Percentiles rank a stretch among this genome's conserved stretches.
Conservation (phyloP, 176 grass and related monocot genomes). For the Oryza meyeriana region DNA sequence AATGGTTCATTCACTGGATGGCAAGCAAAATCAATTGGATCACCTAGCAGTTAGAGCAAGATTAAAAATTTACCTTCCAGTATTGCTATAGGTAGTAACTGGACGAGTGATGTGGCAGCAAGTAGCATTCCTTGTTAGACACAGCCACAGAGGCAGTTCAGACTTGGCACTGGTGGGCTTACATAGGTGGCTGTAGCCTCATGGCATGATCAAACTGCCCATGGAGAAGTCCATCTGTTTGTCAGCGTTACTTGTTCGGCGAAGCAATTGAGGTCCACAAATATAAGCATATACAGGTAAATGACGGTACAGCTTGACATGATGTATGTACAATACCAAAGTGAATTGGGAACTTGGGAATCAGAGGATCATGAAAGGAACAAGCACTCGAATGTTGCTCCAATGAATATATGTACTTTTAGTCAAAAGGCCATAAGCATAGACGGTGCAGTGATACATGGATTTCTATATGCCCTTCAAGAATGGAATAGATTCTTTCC, state of each 20-base stretch:
- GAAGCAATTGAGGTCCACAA: not conserved
- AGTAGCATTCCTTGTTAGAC: not conserved
- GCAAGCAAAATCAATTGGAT: not conserved
- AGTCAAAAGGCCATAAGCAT: not conserved
- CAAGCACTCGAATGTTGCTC: not conserved
- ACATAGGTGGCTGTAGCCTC: not conserved
- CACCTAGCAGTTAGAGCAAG: not conserved
- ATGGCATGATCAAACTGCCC: not conserved
- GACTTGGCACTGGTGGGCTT: not conserved
- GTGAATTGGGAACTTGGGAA: not conserved
- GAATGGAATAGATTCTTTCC: constrained; percentile 76
- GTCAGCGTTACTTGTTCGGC: too few relatives aligned
- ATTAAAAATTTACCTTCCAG: not conserved
- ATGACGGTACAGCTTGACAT: not conserved
- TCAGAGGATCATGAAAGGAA: not conserved
- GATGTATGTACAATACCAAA: not conserved
- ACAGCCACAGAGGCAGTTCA: not conserved
- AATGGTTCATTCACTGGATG: constrained; percentile 10
- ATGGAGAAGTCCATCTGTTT: not conserved
- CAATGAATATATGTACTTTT: not conserved
- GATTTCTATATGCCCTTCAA: constrained; percentile 49
- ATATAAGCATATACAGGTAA: not conserved
- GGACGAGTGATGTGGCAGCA: not conserved
- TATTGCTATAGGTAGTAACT: not conserved
- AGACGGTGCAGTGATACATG: not conserved